phyloP scores from a whole-genome alignment of 371 early-diverging fungal genomes.

The Mucor racemosus region DNA sequence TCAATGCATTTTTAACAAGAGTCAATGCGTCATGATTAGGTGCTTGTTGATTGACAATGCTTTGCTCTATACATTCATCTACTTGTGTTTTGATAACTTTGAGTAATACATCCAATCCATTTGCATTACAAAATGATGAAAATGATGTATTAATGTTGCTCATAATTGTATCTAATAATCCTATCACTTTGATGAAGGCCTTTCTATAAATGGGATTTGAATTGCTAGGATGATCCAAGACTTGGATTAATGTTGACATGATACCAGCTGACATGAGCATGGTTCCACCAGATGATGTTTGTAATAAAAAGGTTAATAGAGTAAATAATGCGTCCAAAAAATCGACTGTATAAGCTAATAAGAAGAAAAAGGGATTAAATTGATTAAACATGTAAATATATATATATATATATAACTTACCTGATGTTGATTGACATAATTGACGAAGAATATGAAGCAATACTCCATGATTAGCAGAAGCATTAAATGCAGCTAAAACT shows the following conservation, averaged over 20 bases:
- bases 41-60: neutral
- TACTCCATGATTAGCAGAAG: conserved; percentile 91
- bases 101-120: conserved; percentile 80
- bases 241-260: conserved; percentile 73
- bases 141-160: conserved; percentile 77
- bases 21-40: conserved; percentile 24
- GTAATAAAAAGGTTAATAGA: conserved; percentile 74
- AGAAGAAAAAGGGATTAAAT: too few species aligned
- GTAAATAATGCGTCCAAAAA: conserved; percentile 84
- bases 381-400: neutral
- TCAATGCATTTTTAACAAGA: conserved; percentile 81
- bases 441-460: conserved; percentile 82
- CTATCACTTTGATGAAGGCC: conserved; percentile 72
- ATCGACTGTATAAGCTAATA: conserved; percentile 60
- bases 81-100: conserved; percentile 74
- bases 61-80: conserved; percentile 35
- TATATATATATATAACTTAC: neutral
- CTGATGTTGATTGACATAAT: conserved; percentile 13
- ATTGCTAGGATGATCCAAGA: conserved; percentile 35
- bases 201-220: conserved; percentile 12
- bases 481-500: conserved; percentile 85
- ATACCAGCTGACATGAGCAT: conserved; percentile 92
- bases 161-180: conserved; percentile 79
- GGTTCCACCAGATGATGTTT: conserved; percentile 80
- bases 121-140: conserved; percentile 75